Evolutionary conservation across 148 eudicot species (phyloP), one percentile per base, ranked within the genome.

Genomic region (Amaranthus cruentus): DNA sequence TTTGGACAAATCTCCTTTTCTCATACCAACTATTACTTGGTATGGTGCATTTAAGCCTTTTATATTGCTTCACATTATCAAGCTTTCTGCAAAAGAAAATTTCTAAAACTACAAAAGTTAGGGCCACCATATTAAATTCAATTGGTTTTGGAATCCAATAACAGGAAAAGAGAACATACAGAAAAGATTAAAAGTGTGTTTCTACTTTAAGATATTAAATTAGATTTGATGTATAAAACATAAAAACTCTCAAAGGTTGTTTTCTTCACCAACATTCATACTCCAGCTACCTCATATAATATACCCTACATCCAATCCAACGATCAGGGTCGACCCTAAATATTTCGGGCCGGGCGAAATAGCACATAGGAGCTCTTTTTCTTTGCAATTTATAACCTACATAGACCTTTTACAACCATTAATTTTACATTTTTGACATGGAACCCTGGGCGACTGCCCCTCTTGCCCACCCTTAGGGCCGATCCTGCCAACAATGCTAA

Each of bases 91-190:
- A 66, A 42, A 72, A 69, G n/a, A 55, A 72, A 66, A 65, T 75
- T 76, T 58, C 83, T 54, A 80, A 52, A 66, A 80, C 58, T 59
- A 76, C 18, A 6, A 63, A 62, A 72, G 53, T 66, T 76, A 28
- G 79, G 79, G 58, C 83, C 76, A 76, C 79, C 73, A 9, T 14
- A 57, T 47, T 80, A 53, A 80, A 66, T 71, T 72, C 73, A 58
- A 54, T 61, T 80, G 76, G 63, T 69, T 76, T 67, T 80, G 73
- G 76, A 76, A 67, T 72, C 79, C 76, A 76, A 72, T 76, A 73
- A 69, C 60, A 76, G 83, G 74, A 71, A 80, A 66, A 50, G 69
- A 76, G 50, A 65, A 76, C 76, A 76, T 49, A 61, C 83, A 80
- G 83, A 76, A 80, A 76, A 66, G 79, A 80, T 71, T 80, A 66